phyloP scores from a whole-genome alignment of 495 filamentous ascomycete genomes.

The Emericellopsis terricola region DNA sequence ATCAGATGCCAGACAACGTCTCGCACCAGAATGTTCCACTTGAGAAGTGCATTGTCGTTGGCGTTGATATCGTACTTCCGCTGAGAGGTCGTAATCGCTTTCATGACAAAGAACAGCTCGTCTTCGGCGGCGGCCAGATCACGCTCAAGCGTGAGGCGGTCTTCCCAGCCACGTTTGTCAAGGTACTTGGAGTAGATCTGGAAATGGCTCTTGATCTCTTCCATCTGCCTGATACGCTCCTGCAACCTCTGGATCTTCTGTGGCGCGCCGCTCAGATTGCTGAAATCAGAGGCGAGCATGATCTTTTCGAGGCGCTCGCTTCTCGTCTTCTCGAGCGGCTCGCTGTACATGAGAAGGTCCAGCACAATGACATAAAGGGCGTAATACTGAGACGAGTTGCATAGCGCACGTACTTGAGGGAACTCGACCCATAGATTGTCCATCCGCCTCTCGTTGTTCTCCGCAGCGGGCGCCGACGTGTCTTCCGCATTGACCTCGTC shows the following conservation, averaged over 20 bases:
- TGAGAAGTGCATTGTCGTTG: constrained; percentile 58
- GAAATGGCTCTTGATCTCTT: constrained; percentile 94
- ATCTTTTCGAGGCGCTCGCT: constrained; percentile 92
- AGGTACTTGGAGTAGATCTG: constrained; percentile 78
- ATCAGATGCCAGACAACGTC: constrained; percentile 97
- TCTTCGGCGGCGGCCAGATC: constrained; percentile 84
- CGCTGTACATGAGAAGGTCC: constrained; percentile 85
- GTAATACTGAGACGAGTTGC: constrained; percentile 92
- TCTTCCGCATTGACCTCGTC: constrained; percentile 62
- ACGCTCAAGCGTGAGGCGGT: constrained; percentile 66
- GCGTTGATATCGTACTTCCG: constrained; percentile 59
- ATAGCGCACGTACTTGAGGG: constrained; percentile 76
- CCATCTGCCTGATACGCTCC: constrained; percentile 77
- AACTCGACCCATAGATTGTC: constrained; percentile 96
- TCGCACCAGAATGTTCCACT: constrained; percentile 75
- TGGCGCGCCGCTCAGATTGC: constrained; percentile 81
- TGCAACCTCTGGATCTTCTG: constrained; percentile 88
- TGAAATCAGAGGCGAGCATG: constrained; percentile 99
- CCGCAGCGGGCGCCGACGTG: constrained; percentile 15
- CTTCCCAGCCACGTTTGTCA: constrained; percentile 82
- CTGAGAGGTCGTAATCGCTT: constrained; percentile 93
- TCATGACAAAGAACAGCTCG: constrained; percentile 99
- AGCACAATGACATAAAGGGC: constrained; percentile 94
- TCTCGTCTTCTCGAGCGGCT: constrained; percentile 87
- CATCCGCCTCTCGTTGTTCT: constrained; percentile 57